Conservation (phyloP, 805 yeast genomes). For the Barnettozyma californica region DNA sequence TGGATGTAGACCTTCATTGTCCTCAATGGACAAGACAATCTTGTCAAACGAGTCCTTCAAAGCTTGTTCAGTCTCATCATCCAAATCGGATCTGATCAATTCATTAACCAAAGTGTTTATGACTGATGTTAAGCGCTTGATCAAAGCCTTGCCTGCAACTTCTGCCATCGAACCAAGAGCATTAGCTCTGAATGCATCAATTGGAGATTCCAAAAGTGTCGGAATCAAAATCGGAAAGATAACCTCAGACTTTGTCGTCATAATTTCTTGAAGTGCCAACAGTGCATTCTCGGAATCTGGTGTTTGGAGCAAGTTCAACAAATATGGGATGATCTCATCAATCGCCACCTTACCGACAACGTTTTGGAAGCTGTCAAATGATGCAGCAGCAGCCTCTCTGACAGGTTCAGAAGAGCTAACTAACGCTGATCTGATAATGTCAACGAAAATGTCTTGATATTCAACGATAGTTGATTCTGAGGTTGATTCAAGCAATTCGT, state of each 20-base stretch:
- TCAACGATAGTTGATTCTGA: conserved; percentile 52
- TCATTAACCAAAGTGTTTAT: conserved; percentile 70
- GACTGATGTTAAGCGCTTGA: conserved; percentile 65
- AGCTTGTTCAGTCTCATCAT: conserved; percentile 33
- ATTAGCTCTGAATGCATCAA: conserved; percentile 77
- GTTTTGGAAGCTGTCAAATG: conserved; percentile 83
- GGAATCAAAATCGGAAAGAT: conserved; percentile 94
- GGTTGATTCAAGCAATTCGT: conserved; percentile 78
- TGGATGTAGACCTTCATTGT: conserved; percentile 78
- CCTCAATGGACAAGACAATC: conserved; percentile 67
- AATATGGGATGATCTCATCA: conserved; percentile 82
- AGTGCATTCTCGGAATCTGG: conserved; percentile 70
- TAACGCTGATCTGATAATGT: conserved; percentile 72
- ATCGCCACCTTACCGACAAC: conserved; percentile 79
- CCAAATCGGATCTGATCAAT: conserved; percentile 35
- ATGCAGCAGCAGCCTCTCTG: conserved; percentile 85
- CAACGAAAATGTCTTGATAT: conserved; percentile 65
- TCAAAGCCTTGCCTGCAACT: conserved; percentile 82
- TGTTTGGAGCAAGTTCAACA: conserved; percentile 62
- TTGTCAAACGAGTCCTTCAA: conserved; percentile 55
- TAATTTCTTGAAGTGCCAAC: conserved; percentile 83
- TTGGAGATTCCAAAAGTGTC: conserved; percentile 73
- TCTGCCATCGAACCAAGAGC: conserved; percentile 84
- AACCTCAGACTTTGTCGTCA: conserved; percentile 84
- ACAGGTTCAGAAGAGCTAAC: conserved; percentile 70